phyloP scores from a whole-genome alignment of 2,329 filamentous ascomycete species.

The Pseudopyricularia javanii region DNA sequence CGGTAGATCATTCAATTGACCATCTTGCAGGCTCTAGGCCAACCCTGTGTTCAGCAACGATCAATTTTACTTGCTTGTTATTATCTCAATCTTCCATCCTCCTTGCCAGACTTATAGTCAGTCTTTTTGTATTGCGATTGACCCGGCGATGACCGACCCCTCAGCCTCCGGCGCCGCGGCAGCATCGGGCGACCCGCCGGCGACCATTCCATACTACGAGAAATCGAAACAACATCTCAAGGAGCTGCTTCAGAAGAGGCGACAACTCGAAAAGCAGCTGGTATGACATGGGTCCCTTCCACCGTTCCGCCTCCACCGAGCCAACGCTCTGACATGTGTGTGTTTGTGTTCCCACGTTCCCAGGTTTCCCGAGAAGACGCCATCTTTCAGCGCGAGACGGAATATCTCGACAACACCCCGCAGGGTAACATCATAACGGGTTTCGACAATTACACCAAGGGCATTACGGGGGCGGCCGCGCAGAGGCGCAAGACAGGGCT shows the following conservation, averaged over 20 bases:
- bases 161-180: slow-evolving; percentile 7
- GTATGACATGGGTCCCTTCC: slow-evolving; percentile 9
- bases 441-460: slow-evolving; percentile 98
- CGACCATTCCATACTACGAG: slow-evolving; percentile 56
- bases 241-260: slow-evolving; percentile 54
- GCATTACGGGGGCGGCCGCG: slow-evolving; percentile 49
- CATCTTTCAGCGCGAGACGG: slow-evolving; percentile 72
- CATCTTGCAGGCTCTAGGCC: no score
- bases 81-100: no score
- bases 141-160: slow-evolving; percentile 3
- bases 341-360: no score
- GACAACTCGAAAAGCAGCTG: slow-evolving; percentile 30
- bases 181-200: slow-evolving; percentile 25
- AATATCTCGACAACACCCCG: slow-evolving; percentile 82
- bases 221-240: slow-evolving; percentile 56
- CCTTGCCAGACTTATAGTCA: no score
- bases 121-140: no score
- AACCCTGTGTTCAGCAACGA: no score
- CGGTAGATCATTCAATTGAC: no score
- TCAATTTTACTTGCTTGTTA: no score
- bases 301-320: slow-evolving; percentile 9
- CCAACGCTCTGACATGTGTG: neutral
- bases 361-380: slow-evolving; percentile 48
- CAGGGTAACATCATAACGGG: slow-evolving; percentile 93
- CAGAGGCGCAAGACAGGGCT: slow-evolving; percentile 52